These are phyloP conservation scores for Moringa oleifera DNA, from an alignment of 345 rosid species.

Conservation along the genomic window DNA sequence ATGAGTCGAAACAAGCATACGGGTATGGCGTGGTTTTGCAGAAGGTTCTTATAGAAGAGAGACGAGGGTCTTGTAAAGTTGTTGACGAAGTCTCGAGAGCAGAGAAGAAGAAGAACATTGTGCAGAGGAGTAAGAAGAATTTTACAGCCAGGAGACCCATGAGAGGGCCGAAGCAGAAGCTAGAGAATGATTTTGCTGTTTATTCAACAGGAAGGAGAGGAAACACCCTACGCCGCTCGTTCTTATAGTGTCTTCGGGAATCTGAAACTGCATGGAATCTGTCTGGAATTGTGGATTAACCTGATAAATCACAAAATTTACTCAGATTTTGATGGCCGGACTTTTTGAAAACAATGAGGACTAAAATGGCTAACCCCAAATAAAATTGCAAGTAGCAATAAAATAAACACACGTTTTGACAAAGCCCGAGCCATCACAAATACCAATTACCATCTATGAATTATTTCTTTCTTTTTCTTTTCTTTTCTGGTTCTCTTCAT, in stretches of 20 bases:
- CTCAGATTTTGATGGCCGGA: not conserved
- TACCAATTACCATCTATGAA: no score
- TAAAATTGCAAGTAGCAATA: no score
- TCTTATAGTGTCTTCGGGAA: constrained; percentile 6
- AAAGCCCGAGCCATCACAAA: no score
- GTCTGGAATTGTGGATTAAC: not conserved
- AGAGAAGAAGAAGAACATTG: constrained; percentile 31
- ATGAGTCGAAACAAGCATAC: constrained; percentile 51
- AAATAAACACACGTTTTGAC: no score
- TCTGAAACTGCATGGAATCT: constrained; percentile 2
- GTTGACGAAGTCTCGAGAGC: constrained; percentile 20
- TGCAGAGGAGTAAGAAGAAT: constrained; percentile 20
- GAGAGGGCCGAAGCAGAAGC: constrained; percentile 9
- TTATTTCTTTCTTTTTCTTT: no score
- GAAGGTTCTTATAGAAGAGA: constrained; percentile 31
- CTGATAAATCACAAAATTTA: not conserved
- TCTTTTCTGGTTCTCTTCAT: no score
- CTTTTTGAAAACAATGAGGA: not conserved
- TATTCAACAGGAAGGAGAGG: not conserved
- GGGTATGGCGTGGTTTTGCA: constrained; percentile 68
- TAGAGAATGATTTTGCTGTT: no score
- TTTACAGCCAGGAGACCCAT: constrained; percentile 38
- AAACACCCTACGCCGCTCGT: not conserved
- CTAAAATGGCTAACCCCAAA: no score
- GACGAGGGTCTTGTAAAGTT: constrained; percentile 26